Conservation (phyloP, 2,329 filamentous ascomycete genomes). For the Capronia americana region DNA sequence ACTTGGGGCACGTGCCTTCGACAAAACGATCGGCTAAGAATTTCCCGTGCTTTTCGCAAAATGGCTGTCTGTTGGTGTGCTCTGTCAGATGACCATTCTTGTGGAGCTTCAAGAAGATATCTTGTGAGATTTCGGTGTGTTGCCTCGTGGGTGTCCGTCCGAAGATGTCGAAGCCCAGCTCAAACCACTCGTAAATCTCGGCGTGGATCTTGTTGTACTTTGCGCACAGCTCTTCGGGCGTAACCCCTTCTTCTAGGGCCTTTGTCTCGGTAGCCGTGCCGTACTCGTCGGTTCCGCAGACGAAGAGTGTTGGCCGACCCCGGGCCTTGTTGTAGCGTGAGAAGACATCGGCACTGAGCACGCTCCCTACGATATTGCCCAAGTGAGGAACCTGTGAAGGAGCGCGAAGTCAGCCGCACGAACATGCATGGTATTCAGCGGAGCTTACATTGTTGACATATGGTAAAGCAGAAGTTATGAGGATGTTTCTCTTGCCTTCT, state of each 20-base stretch:
- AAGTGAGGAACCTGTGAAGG: conserved; percentile 76
- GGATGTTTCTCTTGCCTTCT: conserved; percentile 80
- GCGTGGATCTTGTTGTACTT: conserved; percentile 92
- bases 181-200: conserved; percentile 94
- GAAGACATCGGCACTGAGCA: conserved; percentile 88
- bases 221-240: conserved; percentile 82
- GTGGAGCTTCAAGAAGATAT: conserved; percentile 86
- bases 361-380: conserved; percentile 85
- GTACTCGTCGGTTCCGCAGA: conserved; percentile 93
- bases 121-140: conserved; percentile 91
- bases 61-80: conserved; percentile 85
- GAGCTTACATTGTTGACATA: conserved; percentile 72
- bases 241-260: conserved; percentile 84
- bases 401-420: conserved; percentile 41
- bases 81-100: conserved; percentile 89
- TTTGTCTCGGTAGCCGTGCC: conserved; percentile 96
- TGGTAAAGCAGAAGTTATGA: conserved; percentile 89
- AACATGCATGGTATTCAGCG: not conserved
- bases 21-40: conserved; percentile 75
- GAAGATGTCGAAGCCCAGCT: conserved; percentile 93
- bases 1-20: conserved; percentile 56
- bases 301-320: conserved; percentile 78
- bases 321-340: conserved; percentile 77
- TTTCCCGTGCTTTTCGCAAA: conserved; percentile 77
- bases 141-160: conserved; percentile 87